Percentiles rank a stretch among this genome's conserved stretches.
These are phyloP conservation scores for Penicillium desertorum DNA, from an alignment of 495 filamentous ascomycete species.

Conservation along the genomic window DNA sequence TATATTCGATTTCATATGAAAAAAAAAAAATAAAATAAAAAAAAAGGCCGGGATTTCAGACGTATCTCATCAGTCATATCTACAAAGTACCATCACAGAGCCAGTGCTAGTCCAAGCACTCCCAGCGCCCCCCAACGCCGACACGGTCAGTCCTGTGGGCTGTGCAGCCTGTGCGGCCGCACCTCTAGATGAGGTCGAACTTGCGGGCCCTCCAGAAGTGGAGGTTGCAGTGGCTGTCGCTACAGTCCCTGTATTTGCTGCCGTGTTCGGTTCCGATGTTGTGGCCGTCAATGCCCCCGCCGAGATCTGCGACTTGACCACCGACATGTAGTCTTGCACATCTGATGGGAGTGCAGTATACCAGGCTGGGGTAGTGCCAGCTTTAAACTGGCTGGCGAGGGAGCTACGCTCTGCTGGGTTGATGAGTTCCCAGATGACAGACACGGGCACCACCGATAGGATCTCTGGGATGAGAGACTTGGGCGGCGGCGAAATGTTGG, in stretches of 20 bases:
- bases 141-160: constrained; percentile 22
- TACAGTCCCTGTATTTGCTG: constrained; percentile 3
- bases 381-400: constrained; percentile 32
- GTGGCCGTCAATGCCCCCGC: constrained; percentile 33
- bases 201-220: constrained; percentile 5
- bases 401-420: constrained; percentile 30
- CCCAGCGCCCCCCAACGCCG: constrained; percentile 27
- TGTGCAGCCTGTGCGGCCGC: constrained; percentile 21
- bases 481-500: constrained; percentile 34
- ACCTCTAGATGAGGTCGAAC: constrained; percentile 14
- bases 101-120: constrained; percentile 29
- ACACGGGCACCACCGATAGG: constrained; percentile 30
- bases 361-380: constrained; percentile 36
- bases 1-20: neutral
- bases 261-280: constrained; percentile 1
- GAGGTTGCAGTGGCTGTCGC: constrained; percentile 1
- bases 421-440: constrained; percentile 28
- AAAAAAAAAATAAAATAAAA: no score
- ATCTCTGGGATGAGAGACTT: constrained; percentile 31
- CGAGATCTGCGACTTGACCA: constrained; percentile 31
- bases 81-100: constrained; percentile 17
- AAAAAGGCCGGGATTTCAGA: neutral
- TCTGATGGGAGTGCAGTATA: constrained; percentile 31
- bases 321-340: constrained; percentile 36
- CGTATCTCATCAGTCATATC: constrained; percentile 10